Percentiles rank a stretch among this genome's conserved stretches.
These are phyloP conservation scores for Acer negundo DNA, from an alignment of 345 rosid genomes.

Conservation along the genomic window DNA sequence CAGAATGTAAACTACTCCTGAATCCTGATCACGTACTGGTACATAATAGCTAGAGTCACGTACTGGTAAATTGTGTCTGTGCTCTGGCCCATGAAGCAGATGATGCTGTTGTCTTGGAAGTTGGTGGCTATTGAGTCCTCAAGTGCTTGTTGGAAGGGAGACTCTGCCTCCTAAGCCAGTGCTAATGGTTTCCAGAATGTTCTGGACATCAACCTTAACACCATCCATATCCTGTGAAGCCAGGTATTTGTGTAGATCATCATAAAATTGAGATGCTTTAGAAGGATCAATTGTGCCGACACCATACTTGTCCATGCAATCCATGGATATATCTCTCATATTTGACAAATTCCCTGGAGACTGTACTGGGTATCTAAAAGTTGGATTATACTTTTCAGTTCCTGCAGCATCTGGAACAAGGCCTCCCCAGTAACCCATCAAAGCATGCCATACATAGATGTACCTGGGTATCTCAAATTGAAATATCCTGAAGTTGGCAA, in stretches of 20 bases:
- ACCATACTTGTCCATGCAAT: conserved; percentile 55
- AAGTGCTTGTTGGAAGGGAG: conserved; percentile 52
- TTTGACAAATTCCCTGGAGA: conserved; percentile 51
- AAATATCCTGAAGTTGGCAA: conserved; percentile 9
- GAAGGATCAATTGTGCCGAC: conserved; percentile 48
- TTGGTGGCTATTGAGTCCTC: conserved; percentile 49
- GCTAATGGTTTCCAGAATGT: conserved; percentile 49
- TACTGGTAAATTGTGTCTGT: conserved; percentile 59
- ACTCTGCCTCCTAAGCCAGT: conserved; percentile 48
- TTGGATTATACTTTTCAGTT: conserved; percentile 41
- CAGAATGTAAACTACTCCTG: no score
- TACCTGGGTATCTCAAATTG: conserved; percentile 36
- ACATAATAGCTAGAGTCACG: neutral
- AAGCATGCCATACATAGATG: conserved; percentile 60
- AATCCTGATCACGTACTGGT: no score
- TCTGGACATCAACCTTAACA: conserved; percentile 66
- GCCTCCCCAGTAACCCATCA: conserved; percentile 70
- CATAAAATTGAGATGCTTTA: conserved; percentile 46
- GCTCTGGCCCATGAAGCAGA: conserved; percentile 62
- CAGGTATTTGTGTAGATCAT: conserved; percentile 56
- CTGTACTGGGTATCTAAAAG: conserved; percentile 39
- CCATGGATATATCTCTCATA: conserved; percentile 48
- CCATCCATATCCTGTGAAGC: conserved; percentile 54
- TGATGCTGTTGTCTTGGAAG: conserved; percentile 56
- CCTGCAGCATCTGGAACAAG: conserved; percentile 45